Conservation (phyloP, 371 early-diverging fungal species). For the Choanephora cucurbitarum region DNA sequence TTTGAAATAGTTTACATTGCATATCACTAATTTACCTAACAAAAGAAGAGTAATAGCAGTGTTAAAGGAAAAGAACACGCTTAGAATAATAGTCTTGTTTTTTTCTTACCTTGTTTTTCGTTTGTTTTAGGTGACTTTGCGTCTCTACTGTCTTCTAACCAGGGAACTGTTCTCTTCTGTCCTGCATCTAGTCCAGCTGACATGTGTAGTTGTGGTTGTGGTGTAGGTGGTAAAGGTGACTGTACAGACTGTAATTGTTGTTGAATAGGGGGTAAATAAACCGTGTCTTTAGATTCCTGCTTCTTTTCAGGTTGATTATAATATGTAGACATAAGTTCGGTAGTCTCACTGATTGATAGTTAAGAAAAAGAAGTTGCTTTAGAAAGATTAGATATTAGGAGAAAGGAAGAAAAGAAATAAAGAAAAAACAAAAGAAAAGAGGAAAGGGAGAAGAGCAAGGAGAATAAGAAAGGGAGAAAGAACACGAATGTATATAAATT, state of each 20-base stretch:
- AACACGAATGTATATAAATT: no score
- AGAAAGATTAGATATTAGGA: constrained; percentile 2
- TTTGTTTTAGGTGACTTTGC: constrained; percentile 15
- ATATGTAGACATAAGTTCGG: constrained; percentile 2
- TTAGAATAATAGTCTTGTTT: no score
- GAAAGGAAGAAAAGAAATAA: constrained; percentile 1
- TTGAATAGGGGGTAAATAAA: constrained; percentile 15
- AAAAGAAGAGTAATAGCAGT: not conserved
- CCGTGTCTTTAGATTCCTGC: constrained; percentile 1
- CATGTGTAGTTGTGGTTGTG: not conserved
- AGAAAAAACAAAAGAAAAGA: not conserved
- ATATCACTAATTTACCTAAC: not conserved
- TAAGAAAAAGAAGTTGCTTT: not conserved
- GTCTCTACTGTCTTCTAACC: constrained; percentile 20
- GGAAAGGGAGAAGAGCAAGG: not conserved
- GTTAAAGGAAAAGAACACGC: not conserved
- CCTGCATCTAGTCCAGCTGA: constrained; percentile 15
- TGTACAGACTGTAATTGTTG: not conserved
- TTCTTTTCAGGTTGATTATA: not conserved
- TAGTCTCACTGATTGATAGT: no score
- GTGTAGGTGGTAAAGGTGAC: no score
- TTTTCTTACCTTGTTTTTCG: constrained; percentile 10
- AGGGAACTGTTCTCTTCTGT: constrained; percentile 20
- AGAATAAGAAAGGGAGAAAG: not conserved
- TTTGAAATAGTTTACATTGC: not conserved